Evolutionary conservation across 2,329 filamentous ascomycete species (phyloP).

Genomic region (Iodosphaeria phyllophila): DNA sequence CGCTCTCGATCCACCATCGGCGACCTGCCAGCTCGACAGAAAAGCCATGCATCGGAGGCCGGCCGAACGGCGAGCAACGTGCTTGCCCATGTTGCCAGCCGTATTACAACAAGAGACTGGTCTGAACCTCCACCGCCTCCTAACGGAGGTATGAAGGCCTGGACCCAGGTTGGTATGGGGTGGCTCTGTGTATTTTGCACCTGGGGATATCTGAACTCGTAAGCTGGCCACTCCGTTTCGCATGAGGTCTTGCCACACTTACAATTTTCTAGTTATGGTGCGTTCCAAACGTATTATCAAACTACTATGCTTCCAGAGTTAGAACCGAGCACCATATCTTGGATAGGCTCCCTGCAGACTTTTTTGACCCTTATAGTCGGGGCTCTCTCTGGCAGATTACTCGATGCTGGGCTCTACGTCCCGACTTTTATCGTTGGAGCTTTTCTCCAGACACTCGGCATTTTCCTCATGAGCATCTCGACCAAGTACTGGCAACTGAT

Average conservation of each 20-base stretch:
- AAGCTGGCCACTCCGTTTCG: no score
- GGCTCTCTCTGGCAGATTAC: conserved; percentile 20
- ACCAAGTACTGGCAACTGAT: conserved; percentile 29
- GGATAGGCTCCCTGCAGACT: conserved; percentile 24
- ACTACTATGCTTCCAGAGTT: conserved; percentile 12
- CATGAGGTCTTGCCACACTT: no score
- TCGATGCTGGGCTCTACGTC: conserved; percentile 24
- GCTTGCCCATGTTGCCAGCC: conserved; percentile 10
- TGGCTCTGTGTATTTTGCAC: conserved; percentile 23
- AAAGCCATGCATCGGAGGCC: no score
- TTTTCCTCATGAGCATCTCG: conserved; percentile 23
- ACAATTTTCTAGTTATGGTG: no score
- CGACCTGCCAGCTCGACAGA: no score
- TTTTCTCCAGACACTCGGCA: conserved; percentile 20
- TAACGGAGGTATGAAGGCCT: conserved; percentile 13
- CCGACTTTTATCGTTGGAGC: conserved; percentile 18
- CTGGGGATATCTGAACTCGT: conserved; percentile 26
- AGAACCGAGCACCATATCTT: conserved; percentile 19
- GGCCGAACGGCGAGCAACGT: conserved; percentile 13
- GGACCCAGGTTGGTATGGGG: conserved; percentile 16
- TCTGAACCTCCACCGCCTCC: conserved; percentile 13
- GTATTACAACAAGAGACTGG: conserved; percentile 11
- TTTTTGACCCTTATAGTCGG: conserved; percentile 23
- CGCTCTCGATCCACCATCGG: no score
- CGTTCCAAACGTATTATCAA: conserved; percentile 26